A percentile compares a stretch with the other conserved stretches of the same genome.
These are phyloP conservation scores for Phascolomyces articulosus DNA, from an alignment of 371 early-diverging fungal species.

Conservation along the genomic window DNA sequence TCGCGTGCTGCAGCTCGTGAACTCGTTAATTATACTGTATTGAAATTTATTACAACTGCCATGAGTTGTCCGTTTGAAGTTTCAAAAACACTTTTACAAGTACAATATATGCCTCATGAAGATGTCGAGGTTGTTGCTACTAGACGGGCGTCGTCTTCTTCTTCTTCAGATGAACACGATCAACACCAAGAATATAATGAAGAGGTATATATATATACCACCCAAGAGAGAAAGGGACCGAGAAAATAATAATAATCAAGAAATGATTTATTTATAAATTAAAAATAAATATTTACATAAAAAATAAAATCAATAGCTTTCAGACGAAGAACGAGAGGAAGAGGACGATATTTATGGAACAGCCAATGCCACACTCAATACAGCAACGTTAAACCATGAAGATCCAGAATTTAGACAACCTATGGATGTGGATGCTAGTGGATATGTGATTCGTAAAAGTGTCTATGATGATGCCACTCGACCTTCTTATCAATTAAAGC, in stretches of 20 bases:
- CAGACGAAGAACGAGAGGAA: conserved; percentile 33
- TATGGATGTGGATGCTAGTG: conserved; percentile 52
- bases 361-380: conserved; percentile 19
- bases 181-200: conserved; percentile 6
- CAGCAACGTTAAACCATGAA: conserved; percentile 37
- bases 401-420: conserved; percentile 41
- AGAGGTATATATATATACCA: background rate
- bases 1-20: conserved; percentile 58
- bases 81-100: conserved; percentile 78
- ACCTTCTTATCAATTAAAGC: conserved; percentile 65
- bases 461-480: conserved; percentile 64
- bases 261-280: too few relatives aligned
- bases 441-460: conserved; percentile 63
- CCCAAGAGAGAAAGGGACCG: background rate
- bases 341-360: conserved; percentile 36
- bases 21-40: conserved; percentile 64
- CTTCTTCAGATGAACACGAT: conserved; percentile 22
- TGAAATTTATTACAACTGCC: conserved; percentile 70
- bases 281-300: background rate
- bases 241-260: too few relatives aligned
- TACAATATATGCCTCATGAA: conserved; percentile 78
- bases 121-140: conserved; percentile 34
- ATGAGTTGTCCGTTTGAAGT: conserved; percentile 77
- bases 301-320: conserved; percentile 12
- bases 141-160: background rate